These are phyloP conservation scores for Bryoerythrophyllum caledonicum DNA, from an alignment of 225 moss, liverwort and hornwort genomes.

Conservation along the genomic window DNA sequence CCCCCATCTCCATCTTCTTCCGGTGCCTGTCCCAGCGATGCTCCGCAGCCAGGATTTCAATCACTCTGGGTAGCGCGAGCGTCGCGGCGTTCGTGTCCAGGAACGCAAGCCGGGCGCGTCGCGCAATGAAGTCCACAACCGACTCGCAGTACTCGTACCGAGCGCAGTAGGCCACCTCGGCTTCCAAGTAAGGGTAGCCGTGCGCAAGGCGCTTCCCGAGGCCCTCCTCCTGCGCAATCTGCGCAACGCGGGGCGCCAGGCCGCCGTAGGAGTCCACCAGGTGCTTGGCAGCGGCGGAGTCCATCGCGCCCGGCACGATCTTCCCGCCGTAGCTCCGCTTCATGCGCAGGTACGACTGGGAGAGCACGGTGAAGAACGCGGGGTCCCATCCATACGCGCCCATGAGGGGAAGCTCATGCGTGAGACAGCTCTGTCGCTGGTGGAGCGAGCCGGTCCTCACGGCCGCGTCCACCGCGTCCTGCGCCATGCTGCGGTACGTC, in stretches of 20 bases:
- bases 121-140: slow-evolving; percentile 92
- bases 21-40: slow-evolving; percentile 83
- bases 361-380: slow-evolving; percentile 80
- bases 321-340: slow-evolving; percentile 91
- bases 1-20: slow-evolving; percentile 69
- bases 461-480: slow-evolving; percentile 90
- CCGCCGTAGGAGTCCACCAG: slow-evolving; percentile 92
- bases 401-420: slow-evolving; percentile 71
- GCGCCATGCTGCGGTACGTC: slow-evolving; percentile 96
- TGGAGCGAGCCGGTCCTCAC: slow-evolving; percentile 56
- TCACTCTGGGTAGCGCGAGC: slow-evolving; percentile 79
- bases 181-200: slow-evolving; percentile 93
- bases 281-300: slow-evolving; percentile 92
- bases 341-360: slow-evolving; percentile 92
- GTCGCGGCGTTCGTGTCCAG: slow-evolving; percentile 86
- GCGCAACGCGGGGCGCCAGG: slow-evolving; percentile 81
- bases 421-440: slow-evolving; percentile 64
- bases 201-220: slow-evolving; percentile 95
- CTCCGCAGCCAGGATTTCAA: slow-evolving; percentile 92
- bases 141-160: slow-evolving; percentile 98
- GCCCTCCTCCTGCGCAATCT: slow-evolving; percentile 85
- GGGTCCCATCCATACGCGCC: slow-evolving; percentile 92
- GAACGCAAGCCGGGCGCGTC: slow-evolving; percentile 86
- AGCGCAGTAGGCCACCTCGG: slow-evolving; percentile 97
- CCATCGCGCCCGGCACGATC: slow-evolving; percentile 92